phyloP scores from a whole-genome alignment of 1,284 basidiomycete genomes.

The Ceraceosorus guamensis region DNA sequence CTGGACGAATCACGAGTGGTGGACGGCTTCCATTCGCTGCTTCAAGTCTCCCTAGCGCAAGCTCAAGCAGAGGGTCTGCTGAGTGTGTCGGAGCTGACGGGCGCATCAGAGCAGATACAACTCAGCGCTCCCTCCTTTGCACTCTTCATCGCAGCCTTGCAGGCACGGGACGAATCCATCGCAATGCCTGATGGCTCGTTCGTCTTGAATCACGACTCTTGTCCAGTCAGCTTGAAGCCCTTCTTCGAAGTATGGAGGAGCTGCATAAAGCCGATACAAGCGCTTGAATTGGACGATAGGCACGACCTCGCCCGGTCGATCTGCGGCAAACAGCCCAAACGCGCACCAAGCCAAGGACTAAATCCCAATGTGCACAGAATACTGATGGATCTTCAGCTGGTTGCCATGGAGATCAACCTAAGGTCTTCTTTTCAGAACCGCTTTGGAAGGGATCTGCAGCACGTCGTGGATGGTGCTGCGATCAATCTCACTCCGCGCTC shows the following conservation, averaged over 20 bases:
- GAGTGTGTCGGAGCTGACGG: slow-evolving; percentile 67
- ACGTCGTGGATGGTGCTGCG: slow-evolving; percentile 3
- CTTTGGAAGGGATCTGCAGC: slow-evolving; percentile 5
- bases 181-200: slow-evolving; percentile 55
- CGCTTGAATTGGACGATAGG: slow-evolving; percentile 59
- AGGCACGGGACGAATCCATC: slow-evolving; percentile 60
- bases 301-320: slow-evolving; percentile 72
- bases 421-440: slow-evolving; percentile 4
- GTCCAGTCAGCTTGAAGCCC: slow-evolving; percentile 58
- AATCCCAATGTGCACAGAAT: slow-evolving; percentile 86
- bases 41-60: slow-evolving; percentile 65
- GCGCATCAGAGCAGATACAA: slow-evolving; percentile 51
- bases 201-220: slow-evolving; percentile 56
- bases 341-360: slow-evolving; percentile 81
- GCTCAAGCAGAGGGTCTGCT: slow-evolving; percentile 67
- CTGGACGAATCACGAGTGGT: slow-evolving; percentile 51
- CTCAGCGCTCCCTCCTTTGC: slow-evolving; percentile 59
- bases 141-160: slow-evolving; percentile 63
- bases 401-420: slow-evolving; percentile 9
- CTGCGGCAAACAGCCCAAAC: slow-evolving; percentile 72
- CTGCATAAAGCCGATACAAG: slow-evolving; percentile 61
- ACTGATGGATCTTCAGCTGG: slow-evolving; percentile 51
- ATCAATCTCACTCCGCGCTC: not conserved
- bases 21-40: slow-evolving; percentile 68
- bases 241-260: slow-evolving; percentile 67